These are phyloP conservation scores for Dothistroma pini DNA, from an alignment of 2,329 filamentous ascomycete genomes.

Conservation along the genomic window DNA sequence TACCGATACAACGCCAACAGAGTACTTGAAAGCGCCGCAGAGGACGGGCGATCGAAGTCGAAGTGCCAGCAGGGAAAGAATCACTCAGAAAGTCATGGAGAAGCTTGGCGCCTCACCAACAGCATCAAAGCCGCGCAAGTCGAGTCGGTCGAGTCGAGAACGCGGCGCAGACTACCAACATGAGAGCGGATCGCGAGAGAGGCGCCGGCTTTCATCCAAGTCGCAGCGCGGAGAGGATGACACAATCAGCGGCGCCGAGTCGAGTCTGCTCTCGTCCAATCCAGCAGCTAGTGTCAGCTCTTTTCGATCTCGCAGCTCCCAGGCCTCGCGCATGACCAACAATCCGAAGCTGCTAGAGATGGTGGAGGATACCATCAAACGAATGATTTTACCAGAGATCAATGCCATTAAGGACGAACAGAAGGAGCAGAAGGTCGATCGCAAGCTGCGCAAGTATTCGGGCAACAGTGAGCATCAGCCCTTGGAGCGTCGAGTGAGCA, in stretches of 20 bases:
- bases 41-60: slow-evolving; percentile 52
- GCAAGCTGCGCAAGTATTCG: slow-evolving; percentile 66
- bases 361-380: slow-evolving; percentile 87
- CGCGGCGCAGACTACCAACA: slow-evolving; percentile 36
- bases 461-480: slow-evolving; percentile 52
- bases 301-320: slow-evolving; percentile 56
- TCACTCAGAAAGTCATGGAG: slow-evolving; percentile 66
- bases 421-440: slow-evolving; percentile 57
- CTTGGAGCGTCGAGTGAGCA: slow-evolving; percentile 53
- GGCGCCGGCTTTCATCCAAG: slow-evolving; percentile 40
- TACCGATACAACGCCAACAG: slow-evolving; percentile 36
- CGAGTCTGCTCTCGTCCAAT: slow-evolving; percentile 59
- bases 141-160: slow-evolving; percentile 25
- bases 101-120: slow-evolving; percentile 52
- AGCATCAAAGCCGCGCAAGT: slow-evolving; percentile 39
- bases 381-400: slow-evolving; percentile 85
- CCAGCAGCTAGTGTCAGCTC: slow-evolving; percentile 55
- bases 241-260: slow-evolving; percentile 53
- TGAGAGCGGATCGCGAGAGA: slow-evolving; percentile 31
- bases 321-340: slow-evolving; percentile 76
- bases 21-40: slow-evolving; percentile 54
- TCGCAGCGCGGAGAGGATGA: slow-evolving; percentile 53
- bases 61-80: slow-evolving; percentile 63
- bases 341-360: slow-evolving; percentile 88
- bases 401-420: slow-evolving; percentile 88